These are phyloP conservation scores for Penicillium freii DNA, from an alignment of 2,329 filamentous ascomycete species.

Conservation along the genomic window DNA sequence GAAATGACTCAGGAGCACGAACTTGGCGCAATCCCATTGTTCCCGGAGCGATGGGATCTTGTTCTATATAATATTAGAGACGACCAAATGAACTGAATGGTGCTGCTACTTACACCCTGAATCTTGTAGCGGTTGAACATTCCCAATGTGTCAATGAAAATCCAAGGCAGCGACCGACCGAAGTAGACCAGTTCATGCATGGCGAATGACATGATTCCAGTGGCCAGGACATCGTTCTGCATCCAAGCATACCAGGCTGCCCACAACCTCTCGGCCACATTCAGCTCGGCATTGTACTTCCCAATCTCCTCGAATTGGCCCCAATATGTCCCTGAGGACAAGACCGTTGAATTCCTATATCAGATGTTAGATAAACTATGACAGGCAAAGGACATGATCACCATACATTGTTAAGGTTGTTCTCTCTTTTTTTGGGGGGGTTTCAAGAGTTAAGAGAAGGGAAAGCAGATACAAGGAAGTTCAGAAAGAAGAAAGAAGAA, in stretches of 20 bases:
- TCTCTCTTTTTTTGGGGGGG: background rate
- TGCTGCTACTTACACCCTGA: conserved; percentile 63
- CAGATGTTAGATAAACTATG: background rate
- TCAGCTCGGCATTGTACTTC: conserved; percentile 79
- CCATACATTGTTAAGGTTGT: conserved; percentile 14
- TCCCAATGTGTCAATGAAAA: conserved; percentile 84
- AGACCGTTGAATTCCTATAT: conserved; percentile 49
- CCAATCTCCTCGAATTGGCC: conserved; percentile 64
- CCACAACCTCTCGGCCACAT: conserved; percentile 84
- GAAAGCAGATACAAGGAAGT: background rate
- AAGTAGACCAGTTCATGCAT: conserved; percentile 97
- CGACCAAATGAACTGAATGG: background rate
- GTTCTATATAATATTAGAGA: conserved; percentile 44
- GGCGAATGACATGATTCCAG: conserved; percentile 93
- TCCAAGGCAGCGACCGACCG: conserved; percentile 84
- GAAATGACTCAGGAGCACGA: conserved; percentile 93
- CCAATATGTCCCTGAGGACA: conserved; percentile 60
- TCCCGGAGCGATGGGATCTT: conserved; percentile 92
- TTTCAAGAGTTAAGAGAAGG: background rate
- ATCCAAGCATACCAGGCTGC: conserved; percentile 96
- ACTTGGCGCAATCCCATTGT: conserved; percentile 89
- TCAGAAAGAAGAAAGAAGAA: background rate
- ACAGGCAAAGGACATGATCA: background rate
- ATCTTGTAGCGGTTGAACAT: conserved; percentile 94
- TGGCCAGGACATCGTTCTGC: conserved; percentile 95